Base-by-base conservation (phyloP, 1,284 basidiomycete species). In the Ganoderma sp. region DNA sequence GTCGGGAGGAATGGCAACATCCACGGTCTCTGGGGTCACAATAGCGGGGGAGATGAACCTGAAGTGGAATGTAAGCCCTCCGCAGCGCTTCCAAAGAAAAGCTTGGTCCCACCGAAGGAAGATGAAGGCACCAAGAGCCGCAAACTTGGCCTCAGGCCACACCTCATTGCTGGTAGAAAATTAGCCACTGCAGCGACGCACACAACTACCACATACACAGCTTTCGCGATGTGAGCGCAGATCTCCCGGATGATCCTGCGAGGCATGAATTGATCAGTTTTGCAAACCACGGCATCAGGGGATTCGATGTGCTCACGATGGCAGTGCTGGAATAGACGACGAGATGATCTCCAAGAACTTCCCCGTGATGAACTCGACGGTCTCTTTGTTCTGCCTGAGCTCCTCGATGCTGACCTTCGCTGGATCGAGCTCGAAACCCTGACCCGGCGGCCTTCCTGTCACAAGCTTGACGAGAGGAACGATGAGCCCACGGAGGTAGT, bases 81-180 rank as follows among this genome's bases (percentile, higher is more conserved):
- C 9, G 9, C 17, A 10, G 22, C 9, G n/a, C 8, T n/a, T 22
- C 15, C 10, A 17, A 39, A 39, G 61, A n/a, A 34, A 9, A 34
- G 5, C 25, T 34, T 3, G 10, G 22, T 17, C 83, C 50, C 73
- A 91, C 87, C 96, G 87, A 41, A 97, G 82, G 78, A 97, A 97
- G 72, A 97, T 92, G 82, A 97, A 97, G 7, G 95, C 94, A 28
- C 95, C 96, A 28, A 96, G 87, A 0, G 94, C 94, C 19, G 93
- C 89, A 76, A 93, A 94, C 75, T 93, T 93, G 3, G 93, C 87
- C 66, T 95, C 91, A 0, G 94, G 93, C 89, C 93, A 96, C 3
- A 90, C 84, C 64, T 88, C 86, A 67, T 83, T 81, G 4, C 89
- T 90, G 12, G 39, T 39, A 9, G 0, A 39, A 61, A 10, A 68